Evolutionary conservation across 1,284 basidiomycete genomes (phyloP).

Genomic region (Golubevia sp.): DNA sequence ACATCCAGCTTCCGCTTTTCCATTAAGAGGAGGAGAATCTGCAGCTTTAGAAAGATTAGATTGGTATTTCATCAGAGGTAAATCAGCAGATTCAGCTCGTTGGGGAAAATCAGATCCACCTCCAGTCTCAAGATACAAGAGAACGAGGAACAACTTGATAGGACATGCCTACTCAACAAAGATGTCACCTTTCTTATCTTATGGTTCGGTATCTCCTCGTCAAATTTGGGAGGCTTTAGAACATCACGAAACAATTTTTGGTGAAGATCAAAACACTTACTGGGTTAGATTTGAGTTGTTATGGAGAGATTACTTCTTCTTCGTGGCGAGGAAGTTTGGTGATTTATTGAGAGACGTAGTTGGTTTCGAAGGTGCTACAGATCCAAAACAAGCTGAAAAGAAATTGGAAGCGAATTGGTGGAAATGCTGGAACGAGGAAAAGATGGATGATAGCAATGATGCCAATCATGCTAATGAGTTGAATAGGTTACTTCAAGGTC

Average conservation of each 20-base stretch:
- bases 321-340: constrained; percentile 62
- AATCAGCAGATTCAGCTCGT: constrained; percentile 38
- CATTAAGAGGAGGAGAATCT: constrained; percentile 45
- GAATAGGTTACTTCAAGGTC: constrained; percentile 65
- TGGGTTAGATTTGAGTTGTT: constrained; percentile 67
- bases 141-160: constrained; percentile 67
- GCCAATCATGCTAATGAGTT: no score
- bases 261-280: constrained; percentile 63
- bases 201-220: constrained; percentile 66
- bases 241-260: constrained; percentile 60
- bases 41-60: constrained; percentile 47
- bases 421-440: constrained; percentile 41
- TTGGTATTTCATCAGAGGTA: constrained; percentile 54
- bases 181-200: constrained; percentile 66
- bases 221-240: constrained; percentile 62
- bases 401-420: constrained; percentile 59
- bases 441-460: no score
- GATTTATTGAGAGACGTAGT: constrained; percentile 63
- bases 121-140: constrained; percentile 65
- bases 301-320: constrained; percentile 68
- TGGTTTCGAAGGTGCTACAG: constrained; percentile 64
- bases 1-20: constrained; percentile 49
- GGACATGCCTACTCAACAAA: constrained; percentile 68
- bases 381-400: constrained; percentile 62
- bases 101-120: constrained; percentile 53